Base-by-base conservation (phyloP, 2,329 filamentous ascomycete species). In the Tolypocladium inflatum region DNA sequence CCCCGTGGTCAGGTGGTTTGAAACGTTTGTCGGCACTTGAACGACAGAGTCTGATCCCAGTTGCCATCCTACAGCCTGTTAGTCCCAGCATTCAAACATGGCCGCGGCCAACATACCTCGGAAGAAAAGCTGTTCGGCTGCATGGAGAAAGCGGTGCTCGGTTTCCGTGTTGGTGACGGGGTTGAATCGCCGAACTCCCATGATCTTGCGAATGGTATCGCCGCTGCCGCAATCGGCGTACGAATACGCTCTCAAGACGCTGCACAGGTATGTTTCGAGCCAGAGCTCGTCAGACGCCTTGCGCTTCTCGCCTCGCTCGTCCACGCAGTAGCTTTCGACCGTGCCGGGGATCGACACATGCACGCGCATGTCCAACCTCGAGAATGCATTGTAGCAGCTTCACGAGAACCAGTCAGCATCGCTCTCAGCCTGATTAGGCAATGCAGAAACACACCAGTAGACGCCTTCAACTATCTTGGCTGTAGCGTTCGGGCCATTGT, bases 301-400 rank as follows among this genome's bases (percentile, higher is more conserved):
- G 63, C 91, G 85, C 78, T 96, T 96, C 72, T 97, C 93, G 63
- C 94, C 94, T 67, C 92, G 86, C 76, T 99, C 94, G 72, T 99
- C 93, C 59, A 99, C 89, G 72, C 93, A 97, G 72, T 97, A 97
- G 74, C 91, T 95, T 73, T 99, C 93, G 56, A 99, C 91, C 11
- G 90, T 94, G 60, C 94, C 94, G 21, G 94, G 94, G 63, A 99
- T 97, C 63, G 92, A 93, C 60, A 99, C 93, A 70, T 97, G 92
- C 15, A 99, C 93, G 61, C 94, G 91, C 94, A 99, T 99, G 70
- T 99, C 94, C 56, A 97, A 82, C 63, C 95, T 85, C 6, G 94
- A 97, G 74, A 99, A 97, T 63, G 94, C 94, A 90, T 99, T 99
- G 81, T 99, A 99, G 76, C 94, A 99, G 76, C 79, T 82, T 52